phyloP scores from a whole-genome alignment of 2,329 filamentous ascomycete genomes.

The Hirsutella thompsonii region DNA sequence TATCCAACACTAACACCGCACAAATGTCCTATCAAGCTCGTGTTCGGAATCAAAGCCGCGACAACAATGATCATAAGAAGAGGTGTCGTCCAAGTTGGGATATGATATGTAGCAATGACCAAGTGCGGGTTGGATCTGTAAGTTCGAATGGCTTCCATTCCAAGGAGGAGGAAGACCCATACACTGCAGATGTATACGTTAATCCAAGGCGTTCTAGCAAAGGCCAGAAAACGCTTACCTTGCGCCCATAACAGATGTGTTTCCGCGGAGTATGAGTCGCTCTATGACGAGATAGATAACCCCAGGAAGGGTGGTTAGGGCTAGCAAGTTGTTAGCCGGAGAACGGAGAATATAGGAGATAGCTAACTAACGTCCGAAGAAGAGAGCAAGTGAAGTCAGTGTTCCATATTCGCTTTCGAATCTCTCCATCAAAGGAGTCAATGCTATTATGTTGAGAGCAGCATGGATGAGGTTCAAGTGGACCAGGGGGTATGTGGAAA shows the following conservation, averaged over 20 bases:
- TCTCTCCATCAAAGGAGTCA: constrained; percentile 80
- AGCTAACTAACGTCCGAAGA: constrained; percentile 70
- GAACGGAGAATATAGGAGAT: not conserved
- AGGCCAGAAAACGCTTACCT: constrained; percentile 42
- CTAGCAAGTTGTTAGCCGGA: constrained; percentile 24
- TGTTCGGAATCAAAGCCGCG: constrained; percentile 64
- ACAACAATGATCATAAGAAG: constrained; percentile 64
- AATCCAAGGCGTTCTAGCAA: not conserved
- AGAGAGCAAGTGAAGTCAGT: constrained; percentile 72
- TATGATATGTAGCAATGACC: constrained; percentile 45
- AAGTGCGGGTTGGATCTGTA: constrained; percentile 73
- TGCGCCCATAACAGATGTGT: constrained; percentile 67
- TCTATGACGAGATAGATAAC: constrained; percentile 71
- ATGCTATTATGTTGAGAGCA: constrained; percentile 63
- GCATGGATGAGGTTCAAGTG: constrained; percentile 73
- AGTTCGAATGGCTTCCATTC: constrained; percentile 74
- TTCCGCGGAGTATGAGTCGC: constrained; percentile 54
- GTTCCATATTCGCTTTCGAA: constrained; percentile 93
- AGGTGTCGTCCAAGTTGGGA: constrained; percentile 88
- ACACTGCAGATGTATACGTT: constrained; percentile 40
- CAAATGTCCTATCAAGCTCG: constrained; percentile 76
- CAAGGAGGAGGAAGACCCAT: constrained; percentile 84
- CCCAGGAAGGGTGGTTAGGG: constrained; percentile 70
- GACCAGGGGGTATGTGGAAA: constrained; percentile 85
- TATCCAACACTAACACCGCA: constrained; percentile 79